A percentile compares a stretch with the other conserved stretches of the same genome.
Evolutionary conservation across 768 basidiomycete species (phyloP).

Genomic region (Russula emetica): DNA sequence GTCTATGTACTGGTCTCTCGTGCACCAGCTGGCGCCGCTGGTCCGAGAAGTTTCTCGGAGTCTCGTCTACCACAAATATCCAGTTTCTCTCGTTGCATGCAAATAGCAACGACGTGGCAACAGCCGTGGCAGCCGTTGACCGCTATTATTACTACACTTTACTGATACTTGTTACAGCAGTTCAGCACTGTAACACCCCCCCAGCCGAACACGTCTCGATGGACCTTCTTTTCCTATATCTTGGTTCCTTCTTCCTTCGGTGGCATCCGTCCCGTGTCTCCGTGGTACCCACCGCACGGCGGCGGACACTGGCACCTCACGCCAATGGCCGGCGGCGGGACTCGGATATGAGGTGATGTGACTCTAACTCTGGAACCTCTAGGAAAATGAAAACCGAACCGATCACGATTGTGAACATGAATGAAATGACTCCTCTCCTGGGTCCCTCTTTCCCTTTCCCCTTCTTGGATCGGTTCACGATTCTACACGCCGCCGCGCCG

Average conservation of each 20-base stretch:
- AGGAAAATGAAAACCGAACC: not conserved
- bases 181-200: not conserved
- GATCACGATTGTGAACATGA: not conserved
- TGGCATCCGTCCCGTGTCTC: conserved; percentile 6
- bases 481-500: not conserved
- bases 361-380: not conserved
- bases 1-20: not conserved
- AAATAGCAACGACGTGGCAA: not conserved
- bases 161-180: not conserved
- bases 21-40: not conserved
- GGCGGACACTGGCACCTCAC: not conserved
- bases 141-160: too few relatives aligned
- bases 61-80: not conserved
- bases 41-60: not conserved
- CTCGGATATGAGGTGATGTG: conserved; percentile 3
- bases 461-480: not conserved
- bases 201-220: not conserved
- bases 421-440: not conserved
- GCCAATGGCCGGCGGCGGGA: conserved; percentile 1
- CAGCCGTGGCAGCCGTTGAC: not conserved
- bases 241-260: not conserved
- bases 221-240: conserved; percentile 5
- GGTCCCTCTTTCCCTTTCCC: not conserved
- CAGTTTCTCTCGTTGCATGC: not conserved
- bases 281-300: conserved; percentile 1